Conservation (phyloP, 2,329 filamentous ascomycete species). For the Diplodia mutila region DNA sequence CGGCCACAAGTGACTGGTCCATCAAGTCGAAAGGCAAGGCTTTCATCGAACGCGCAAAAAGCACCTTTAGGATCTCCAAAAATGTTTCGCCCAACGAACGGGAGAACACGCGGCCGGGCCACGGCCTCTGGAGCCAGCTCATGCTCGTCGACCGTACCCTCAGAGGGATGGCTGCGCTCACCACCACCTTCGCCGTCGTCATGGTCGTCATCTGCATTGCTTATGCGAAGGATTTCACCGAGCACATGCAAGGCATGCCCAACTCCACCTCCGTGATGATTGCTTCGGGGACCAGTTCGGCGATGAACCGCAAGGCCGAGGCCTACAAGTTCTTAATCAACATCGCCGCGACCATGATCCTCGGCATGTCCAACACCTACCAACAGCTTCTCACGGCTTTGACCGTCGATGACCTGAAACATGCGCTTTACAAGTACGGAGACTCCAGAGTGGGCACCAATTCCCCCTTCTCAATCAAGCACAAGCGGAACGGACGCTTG, state of each 20-base stretch:
- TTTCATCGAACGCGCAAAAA: conserved; percentile 9
- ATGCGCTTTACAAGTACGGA: conserved; percentile 35
- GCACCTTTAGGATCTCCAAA: conserved; percentile 10
- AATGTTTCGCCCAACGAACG: conserved; percentile 11
- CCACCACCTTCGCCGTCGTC: conserved; percentile 27
- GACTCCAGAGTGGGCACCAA: conserved; percentile 40
- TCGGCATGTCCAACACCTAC: conserved; percentile 41
- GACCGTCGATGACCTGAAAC: conserved; percentile 34
- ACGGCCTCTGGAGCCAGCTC: conserved; percentile 37
- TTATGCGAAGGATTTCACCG: neutral
- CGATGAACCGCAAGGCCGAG: conserved; percentile 15
- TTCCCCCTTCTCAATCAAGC: conserved; percentile 39
- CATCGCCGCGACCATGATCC: conserved; percentile 37
- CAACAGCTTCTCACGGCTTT: conserved; percentile 38
- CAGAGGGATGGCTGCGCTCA: conserved; percentile 35
- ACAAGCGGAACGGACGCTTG: conserved; percentile 33
- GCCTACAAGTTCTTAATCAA: conserved; percentile 35
- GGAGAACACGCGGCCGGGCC: conserved; percentile 18
- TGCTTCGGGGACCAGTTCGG: neutral
- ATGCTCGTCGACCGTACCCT: conserved; percentile 37
- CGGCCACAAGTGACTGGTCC: neutral
- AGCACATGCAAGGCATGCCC: neutral
- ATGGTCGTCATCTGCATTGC: conserved; percentile 28
- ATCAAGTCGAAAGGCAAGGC: conserved; percentile 1
- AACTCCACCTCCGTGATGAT: conserved; percentile 16